A percentile compares a stretch with the other conserved stretches of the same genome.
Evolutionary conservation across 305 asterid genomes (phyloP).

Genomic region (Fraxinus platypoda): DNA sequence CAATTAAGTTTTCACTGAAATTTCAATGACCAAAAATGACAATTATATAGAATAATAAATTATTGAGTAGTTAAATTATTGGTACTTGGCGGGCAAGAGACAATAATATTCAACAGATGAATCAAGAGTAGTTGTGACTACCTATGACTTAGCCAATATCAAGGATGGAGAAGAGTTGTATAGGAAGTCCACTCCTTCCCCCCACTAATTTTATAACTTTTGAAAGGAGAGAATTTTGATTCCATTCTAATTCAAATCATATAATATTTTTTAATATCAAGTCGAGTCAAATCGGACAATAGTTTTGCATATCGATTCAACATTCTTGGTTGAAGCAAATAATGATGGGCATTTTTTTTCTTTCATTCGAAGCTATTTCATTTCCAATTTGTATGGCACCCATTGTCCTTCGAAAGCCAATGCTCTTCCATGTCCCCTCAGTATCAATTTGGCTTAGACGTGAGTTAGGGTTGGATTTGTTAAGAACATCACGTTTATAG

Average conservation of each 20-base stretch:
- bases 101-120: slow-evolving; percentile 3
- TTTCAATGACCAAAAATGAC: no score
- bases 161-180: neutral
- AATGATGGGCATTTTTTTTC: neutral
- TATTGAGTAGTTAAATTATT: no score
- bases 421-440: neutral
- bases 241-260: neutral
- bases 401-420: neutral
- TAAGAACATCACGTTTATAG: neutral
- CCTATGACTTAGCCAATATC: neutral
- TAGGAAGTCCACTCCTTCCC: neutral
- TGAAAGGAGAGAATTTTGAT: neutral
- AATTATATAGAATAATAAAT: no score
- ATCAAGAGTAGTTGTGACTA: slow-evolving; percentile 8
- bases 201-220: neutral
- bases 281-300: neutral
- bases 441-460: neutral
- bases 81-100: neutral
- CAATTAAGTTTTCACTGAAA: neutral
- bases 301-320: neutral
- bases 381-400: neutral
- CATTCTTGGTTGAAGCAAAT: neutral
- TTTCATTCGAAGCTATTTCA: neutral
- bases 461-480: neutral
- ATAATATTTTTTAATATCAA: neutral